A percentile compares a stretch with the other conserved stretches of the same genome.
These are phyloP conservation scores for Botryotinia calthae DNA, from an alignment of 2,329 filamentous ascomycete genomes.

Conservation along the genomic window DNA sequence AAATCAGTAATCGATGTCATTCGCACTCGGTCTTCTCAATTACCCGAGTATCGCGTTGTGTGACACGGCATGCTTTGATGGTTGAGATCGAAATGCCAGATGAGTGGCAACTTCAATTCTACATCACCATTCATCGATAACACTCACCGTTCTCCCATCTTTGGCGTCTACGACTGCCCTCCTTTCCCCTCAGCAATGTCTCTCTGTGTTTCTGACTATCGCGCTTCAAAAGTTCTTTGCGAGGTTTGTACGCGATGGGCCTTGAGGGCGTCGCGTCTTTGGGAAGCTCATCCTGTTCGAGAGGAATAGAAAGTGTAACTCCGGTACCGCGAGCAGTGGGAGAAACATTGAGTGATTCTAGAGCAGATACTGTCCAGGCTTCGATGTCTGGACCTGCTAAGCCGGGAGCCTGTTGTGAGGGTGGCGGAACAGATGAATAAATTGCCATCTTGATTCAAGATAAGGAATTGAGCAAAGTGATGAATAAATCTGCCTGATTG, in stretches of 20 bases:
- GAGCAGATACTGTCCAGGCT: conserved; percentile 61
- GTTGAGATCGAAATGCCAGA: background rate
- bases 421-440: conserved; percentile 53
- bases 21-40: conserved; percentile 19
- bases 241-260: conserved; percentile 36
- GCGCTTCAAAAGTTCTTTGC: conserved; percentile 45
- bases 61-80: conserved; percentile 7
- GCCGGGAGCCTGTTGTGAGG: conserved; percentile 40
- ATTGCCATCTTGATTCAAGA: conserved; percentile 46
- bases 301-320: conserved; percentile 68
- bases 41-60: conserved; percentile 22
- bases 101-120: background rate
- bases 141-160: conserved; percentile 89
- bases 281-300: conserved; percentile 54
- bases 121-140: conserved; percentile 10
- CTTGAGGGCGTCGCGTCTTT: conserved; percentile 29
- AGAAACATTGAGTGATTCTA: conserved; percentile 55
- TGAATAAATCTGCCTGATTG: background rate
- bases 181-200: conserved; percentile 75
- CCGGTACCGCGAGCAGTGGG: conserved; percentile 58
- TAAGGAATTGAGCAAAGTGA: background rate
- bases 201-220: conserved; percentile 55
- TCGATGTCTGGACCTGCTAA: conserved; percentile 55
- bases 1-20: conserved; percentile 18
- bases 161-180: conserved; percentile 80